Conservation (phyloP, 371 early-diverging fungal species). For the Syncephalastrum monosporum region DNA sequence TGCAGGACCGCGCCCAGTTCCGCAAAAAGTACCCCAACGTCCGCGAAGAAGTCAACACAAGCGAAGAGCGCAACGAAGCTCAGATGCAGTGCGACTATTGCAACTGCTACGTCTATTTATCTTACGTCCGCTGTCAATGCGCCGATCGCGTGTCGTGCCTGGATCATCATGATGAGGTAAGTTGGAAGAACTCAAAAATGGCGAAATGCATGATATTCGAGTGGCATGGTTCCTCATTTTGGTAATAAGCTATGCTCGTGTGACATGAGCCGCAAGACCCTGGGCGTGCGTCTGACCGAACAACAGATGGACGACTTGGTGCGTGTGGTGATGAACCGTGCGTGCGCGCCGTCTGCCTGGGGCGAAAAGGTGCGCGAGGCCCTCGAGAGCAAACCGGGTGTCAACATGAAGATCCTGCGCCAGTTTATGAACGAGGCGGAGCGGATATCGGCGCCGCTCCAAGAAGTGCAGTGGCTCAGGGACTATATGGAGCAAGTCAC, state of each 20-base stretch:
- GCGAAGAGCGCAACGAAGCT: slow-evolving; percentile 34
- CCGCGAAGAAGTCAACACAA: slow-evolving; percentile 37
- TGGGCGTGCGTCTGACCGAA: slow-evolving; percentile 57
- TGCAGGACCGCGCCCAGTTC: slow-evolving; percentile 46
- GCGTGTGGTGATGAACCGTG: slow-evolving; percentile 16
- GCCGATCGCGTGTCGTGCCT: slow-evolving; percentile 61
- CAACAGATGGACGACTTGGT: slow-evolving; percentile 43
- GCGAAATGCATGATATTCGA: too few species aligned
- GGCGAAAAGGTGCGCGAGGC: slow-evolving; percentile 29
- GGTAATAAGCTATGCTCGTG: slow-evolving; percentile 55
- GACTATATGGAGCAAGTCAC: slow-evolving; percentile 16
- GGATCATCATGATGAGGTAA: slow-evolving; percentile 61
- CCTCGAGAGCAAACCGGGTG: slow-evolving; percentile 45
- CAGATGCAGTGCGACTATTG: slow-evolving; percentile 72
- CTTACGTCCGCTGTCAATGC: slow-evolving; percentile 66
- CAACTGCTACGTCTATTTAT: slow-evolving; percentile 72
- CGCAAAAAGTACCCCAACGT: slow-evolving; percentile 39
- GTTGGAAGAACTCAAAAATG: background rate
- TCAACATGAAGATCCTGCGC: slow-evolving; percentile 52
- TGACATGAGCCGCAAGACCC: slow-evolving; percentile 33
- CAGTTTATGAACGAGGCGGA: slow-evolving; percentile 52
- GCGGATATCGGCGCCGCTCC: slow-evolving; percentile 24
- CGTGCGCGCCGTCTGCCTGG: slow-evolving; percentile 41
- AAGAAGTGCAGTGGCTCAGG: slow-evolving; percentile 16
- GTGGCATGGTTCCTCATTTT: slow-evolving; percentile 1